phyloP scores from a whole-genome alignment of 345 rosid genomes.

The Sonneratia caseolaris region DNA sequence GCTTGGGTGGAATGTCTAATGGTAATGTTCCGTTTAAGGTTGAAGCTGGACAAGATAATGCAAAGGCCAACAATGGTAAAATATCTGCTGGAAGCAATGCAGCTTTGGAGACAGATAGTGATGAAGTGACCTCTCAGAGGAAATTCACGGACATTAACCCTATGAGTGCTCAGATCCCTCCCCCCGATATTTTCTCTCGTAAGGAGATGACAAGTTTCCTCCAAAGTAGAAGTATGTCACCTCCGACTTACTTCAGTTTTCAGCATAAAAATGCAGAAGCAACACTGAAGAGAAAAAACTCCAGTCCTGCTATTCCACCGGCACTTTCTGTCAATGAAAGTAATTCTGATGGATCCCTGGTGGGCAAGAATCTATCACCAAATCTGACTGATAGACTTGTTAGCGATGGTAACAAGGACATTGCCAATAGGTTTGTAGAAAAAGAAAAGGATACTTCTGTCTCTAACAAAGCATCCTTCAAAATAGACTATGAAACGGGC shows the following conservation, averaged over 20 bases:
- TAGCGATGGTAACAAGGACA: constrained; percentile 20
- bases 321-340: constrained; percentile 19
- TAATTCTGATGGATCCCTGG: constrained; percentile 25
- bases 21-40: constrained; percentile 16
- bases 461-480: constrained; percentile 17
- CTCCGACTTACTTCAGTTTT: constrained; percentile 36
- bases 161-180: constrained; percentile 78
- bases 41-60: constrained; percentile 16
- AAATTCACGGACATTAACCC: constrained; percentile 48
- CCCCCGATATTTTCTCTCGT: constrained; percentile 64
- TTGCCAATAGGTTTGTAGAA: neutral
- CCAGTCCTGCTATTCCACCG: constrained; percentile 13
- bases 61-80: constrained; percentile 18
- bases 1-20: constrained; percentile 24
- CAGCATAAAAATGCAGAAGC: constrained; percentile 25
- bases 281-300: constrained; percentile 16
- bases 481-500: constrained; percentile 21
- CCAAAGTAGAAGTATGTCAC: constrained; percentile 41
- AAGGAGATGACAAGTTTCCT: constrained; percentile 74
- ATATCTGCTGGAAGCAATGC: constrained; percentile 21
- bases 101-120: constrained; percentile 19
- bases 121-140: constrained; percentile 21
- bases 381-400: constrained; percentile 22
- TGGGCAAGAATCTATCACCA: constrained; percentile 12
- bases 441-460: constrained; percentile 5